Evolutionary conservation across 179 eudicot species (phyloP).

Genomic region (Beta macrorhiza): DNA sequence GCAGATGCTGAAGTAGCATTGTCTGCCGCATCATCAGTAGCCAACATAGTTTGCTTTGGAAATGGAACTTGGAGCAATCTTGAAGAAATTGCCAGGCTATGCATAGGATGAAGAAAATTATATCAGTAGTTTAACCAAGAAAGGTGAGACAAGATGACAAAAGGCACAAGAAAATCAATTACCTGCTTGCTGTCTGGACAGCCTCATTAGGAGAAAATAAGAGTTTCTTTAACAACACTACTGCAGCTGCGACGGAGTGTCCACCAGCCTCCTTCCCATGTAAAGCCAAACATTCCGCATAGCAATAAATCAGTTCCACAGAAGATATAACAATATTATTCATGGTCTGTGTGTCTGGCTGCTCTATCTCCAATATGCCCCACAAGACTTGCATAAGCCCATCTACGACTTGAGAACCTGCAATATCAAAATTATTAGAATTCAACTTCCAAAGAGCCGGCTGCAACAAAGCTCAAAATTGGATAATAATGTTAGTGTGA

Average conservation of each 20-base stretch:
- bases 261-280: constrained; percentile 65
- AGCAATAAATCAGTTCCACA: constrained; percentile 93
- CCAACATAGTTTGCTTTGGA: constrained; percentile 97
- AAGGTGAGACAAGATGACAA: background rate
- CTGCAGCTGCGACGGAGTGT: constrained; percentile 86
- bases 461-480: background rate
- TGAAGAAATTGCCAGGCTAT: constrained; percentile 92
- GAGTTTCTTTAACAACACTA: constrained; percentile 65
- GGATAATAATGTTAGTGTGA: background rate
- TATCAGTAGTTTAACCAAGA: constrained; percentile 12
- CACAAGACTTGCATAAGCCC: constrained; percentile 98
- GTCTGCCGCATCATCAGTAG: constrained; percentile 73
- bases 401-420: constrained; percentile 92
- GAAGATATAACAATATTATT: constrained; percentile 89
- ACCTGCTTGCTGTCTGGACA: constrained; percentile 99
- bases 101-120: constrained; percentile 17
- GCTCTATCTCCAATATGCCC: constrained; percentile 98
- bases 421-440: constrained; percentile 15
- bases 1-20: constrained; percentile 51
- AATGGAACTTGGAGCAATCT: constrained; percentile 99
- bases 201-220: constrained; percentile 86
- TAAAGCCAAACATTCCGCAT: constrained; percentile 95
- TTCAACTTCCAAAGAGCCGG: constrained; percentile 2
- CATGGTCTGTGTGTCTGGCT: constrained; percentile 95
- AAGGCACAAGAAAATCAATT: constrained; percentile 15